Percentiles rank a stretch among this genome's conserved stretches.
phyloP scores from a whole-genome alignment of 176 grass and related monocot genomes.

The Metroxylon sagu region DNA sequence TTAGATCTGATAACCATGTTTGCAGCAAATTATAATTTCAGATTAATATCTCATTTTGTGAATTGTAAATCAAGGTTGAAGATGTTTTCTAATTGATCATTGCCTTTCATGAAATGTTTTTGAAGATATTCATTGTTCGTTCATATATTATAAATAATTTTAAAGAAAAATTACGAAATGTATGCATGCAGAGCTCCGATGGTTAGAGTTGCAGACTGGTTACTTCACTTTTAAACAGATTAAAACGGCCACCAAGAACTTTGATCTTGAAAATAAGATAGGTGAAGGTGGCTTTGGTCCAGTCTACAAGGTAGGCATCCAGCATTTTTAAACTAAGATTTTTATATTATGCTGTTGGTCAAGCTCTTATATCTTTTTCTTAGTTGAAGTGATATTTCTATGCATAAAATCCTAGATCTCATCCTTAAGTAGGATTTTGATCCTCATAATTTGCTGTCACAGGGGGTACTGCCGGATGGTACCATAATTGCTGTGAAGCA shows the following conservation, averaged over 20 bases:
- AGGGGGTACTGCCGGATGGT: constrained; percentile 14
- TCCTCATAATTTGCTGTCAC: background rate
- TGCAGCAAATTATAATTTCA: no score
- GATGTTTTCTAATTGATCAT: no score
- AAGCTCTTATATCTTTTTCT: background rate
- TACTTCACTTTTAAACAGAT: constrained; percentile 6
- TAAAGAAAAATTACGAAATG: no score
- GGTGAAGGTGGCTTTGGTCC: constrained; percentile 14
- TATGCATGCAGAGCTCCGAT: background rate
- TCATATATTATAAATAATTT: no score
- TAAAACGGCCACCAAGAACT: constrained; percentile 6
- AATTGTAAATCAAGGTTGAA: no score
- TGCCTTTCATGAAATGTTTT: no score
- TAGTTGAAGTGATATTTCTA: background rate
- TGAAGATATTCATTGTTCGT: no score
- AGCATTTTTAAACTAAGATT: background rate
- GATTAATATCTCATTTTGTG: no score
- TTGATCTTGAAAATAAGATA: constrained; percentile 10
- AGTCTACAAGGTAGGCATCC: background rate
- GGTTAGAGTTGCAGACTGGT: background rate
- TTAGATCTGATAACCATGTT: no score
- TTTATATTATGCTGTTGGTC: no score
- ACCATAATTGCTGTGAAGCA: constrained; percentile 17
- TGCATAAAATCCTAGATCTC: no score
- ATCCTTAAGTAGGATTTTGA: no score